A percentile compares a stretch with the other conserved stretches of the same genome.
phyloP scores from a whole-genome alignment of 306 rosid species.

The Prunus mume region DNA sequence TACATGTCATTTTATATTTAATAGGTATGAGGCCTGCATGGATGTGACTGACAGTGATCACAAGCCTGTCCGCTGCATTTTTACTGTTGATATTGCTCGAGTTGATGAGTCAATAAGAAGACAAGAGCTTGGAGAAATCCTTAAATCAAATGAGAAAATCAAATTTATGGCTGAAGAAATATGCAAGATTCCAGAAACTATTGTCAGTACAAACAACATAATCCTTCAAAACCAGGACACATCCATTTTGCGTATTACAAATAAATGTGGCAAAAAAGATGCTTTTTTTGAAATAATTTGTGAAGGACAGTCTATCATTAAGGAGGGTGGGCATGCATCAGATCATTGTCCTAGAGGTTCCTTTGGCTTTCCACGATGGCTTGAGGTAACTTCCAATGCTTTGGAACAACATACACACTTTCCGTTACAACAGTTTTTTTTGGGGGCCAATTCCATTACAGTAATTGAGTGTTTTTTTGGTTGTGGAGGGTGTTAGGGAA shows the following conservation, averaged over 20 bases:
- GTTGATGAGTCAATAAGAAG: slow-evolving; percentile 89
- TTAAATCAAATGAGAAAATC: slow-evolving; percentile 65
- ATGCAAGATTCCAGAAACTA: slow-evolving; percentile 83
- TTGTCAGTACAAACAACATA: slow-evolving; percentile 90
- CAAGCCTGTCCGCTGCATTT: slow-evolving; percentile 94
- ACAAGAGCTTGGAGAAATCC: slow-evolving; percentile 80
- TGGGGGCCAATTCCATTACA: neutral
- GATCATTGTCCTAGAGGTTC: slow-evolving; percentile 66
- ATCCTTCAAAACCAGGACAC: slow-evolving; percentile 89
- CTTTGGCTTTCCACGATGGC: slow-evolving; percentile 94
- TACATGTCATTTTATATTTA: slow-evolving; percentile 22
- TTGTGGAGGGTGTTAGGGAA: neutral
- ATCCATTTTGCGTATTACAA: slow-evolving; percentile 80
- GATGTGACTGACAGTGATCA: slow-evolving; percentile 98
- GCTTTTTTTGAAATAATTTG: slow-evolving; percentile 77
- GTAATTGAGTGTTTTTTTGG: neutral
- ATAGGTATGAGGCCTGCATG: slow-evolving; percentile 95
- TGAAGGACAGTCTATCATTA: slow-evolving; percentile 63
- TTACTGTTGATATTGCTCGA: slow-evolving; percentile 77
- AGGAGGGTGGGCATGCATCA: slow-evolving; percentile 52
- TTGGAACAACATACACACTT: slow-evolving; percentile 13
- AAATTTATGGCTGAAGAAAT: slow-evolving; percentile 47
- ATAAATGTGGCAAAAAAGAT: slow-evolving; percentile 54
- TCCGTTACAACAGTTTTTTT: neutral
- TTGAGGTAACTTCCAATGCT: slow-evolving; percentile 64